Evolutionary conservation across 228 moss, liverwort and hornwort species (phyloP), one percentile per base, ranked within the genome.

Genomic region (Sphagnum magellanicum): DNA sequence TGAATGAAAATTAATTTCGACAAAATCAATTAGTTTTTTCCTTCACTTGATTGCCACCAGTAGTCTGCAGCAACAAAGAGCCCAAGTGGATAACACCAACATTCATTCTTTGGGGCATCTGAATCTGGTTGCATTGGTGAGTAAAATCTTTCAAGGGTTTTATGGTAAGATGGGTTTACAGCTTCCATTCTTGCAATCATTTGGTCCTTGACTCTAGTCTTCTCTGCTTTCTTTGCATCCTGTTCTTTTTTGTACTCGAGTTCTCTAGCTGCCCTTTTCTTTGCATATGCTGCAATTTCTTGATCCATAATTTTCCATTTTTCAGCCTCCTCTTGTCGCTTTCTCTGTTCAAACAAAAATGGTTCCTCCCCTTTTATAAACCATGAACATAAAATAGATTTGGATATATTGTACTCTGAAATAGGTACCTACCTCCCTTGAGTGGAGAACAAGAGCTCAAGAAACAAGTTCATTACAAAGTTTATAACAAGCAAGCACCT

Each of bases 401-500:
- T 32, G 32, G 3, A 32, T 32, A 32, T 32, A 32, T 32, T 32
- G 32, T 32, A 32, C 32, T 32, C 32, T 32, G 32, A 32, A 32
- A 32, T 32, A 32, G 32, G 32, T 32, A 32, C 32, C 32, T 1
- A 32, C 32, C 3, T 32, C 32, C 3, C 32, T 2, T 32, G 32
- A 32, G 32, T 32, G 32, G 32, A 32, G 32, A 32, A 32, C 32
- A 32, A 32, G 32, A 32, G 32, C 32, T 32, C 32, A 32, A 32
- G 32, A 32, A 32, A 32, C 32, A 32, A 32, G 32, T 1, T 32
- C 32, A 32, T 32, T 32, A 3, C 32, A 32, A 32, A 32, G 32
- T 32, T 32, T 32, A 32, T 32, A 32, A 32, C 32, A 32, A 32
- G 32, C 32, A 32, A 32, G 9, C 5, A 85, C 85, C 68, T 71